phyloP scores from a whole-genome alignment of 257 asterid genomes.

The Solanum neorickii region DNA sequence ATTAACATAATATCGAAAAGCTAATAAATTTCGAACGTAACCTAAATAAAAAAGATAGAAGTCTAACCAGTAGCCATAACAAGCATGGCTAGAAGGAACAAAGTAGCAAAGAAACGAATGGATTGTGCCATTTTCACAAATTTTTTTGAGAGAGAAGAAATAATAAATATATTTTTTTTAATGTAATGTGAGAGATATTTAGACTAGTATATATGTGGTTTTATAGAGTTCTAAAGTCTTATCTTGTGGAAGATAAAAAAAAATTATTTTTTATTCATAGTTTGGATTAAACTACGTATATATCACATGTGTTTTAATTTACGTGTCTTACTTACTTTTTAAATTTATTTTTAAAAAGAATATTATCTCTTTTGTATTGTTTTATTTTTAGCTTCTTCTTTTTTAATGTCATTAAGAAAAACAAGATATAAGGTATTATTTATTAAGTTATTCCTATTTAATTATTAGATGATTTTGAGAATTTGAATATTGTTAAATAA shows the following conservation, averaged over 20 bases:
- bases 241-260: background rate
- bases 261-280: background rate
- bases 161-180: too few species aligned
- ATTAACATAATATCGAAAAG: background rate
- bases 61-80: slow-evolving; percentile 2
- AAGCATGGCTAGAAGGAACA: background rate
- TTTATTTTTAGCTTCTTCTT: too few species aligned
- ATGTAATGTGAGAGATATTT: background rate
- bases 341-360: too few species aligned
- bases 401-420: too few species aligned
- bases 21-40: background rate
- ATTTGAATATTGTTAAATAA: too few species aligned
- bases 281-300: background rate
- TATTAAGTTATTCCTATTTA: too few species aligned
- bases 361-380: too few species aligned
- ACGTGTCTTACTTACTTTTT: too few species aligned
- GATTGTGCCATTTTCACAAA: background rate
- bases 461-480: too few species aligned
- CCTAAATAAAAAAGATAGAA: background rate
- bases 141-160: background rate
- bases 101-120: background rate
- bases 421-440: too few species aligned
- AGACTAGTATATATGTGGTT: background rate
- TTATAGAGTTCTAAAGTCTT: background rate
- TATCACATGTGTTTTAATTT: too few species aligned